Evolutionary conservation across 192 early-diverging fungal genomes (phyloP).

Genomic region (Mortierella antarctica): DNA sequence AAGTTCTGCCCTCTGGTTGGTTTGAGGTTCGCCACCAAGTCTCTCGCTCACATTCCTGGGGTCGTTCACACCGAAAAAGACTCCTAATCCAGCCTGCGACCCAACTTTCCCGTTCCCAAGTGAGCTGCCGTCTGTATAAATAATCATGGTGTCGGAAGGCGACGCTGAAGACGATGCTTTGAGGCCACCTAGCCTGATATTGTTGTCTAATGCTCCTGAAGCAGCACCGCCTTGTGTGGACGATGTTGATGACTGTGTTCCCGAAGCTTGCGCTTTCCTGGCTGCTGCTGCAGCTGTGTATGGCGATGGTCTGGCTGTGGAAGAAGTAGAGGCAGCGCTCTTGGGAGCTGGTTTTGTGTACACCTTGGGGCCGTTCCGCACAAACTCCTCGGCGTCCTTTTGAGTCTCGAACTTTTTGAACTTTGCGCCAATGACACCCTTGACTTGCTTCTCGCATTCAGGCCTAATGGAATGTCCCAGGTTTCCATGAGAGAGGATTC

Average conservation of each 20-base stretch:
- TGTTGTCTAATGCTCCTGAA: neutral
- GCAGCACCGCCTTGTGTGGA: neutral
- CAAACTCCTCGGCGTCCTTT: constrained; percentile 67
- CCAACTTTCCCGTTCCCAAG: constrained; percentile 70
- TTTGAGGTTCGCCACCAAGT: constrained; percentile 63
- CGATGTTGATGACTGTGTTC: neutral
- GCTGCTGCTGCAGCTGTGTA: constrained; percentile 1
- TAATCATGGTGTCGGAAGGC: constrained; percentile 35
- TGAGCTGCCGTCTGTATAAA: constrained; percentile 90
- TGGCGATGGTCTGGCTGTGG: constrained; percentile 3
- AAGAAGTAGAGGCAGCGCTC: neutral
- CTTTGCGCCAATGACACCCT: constrained; percentile 62
- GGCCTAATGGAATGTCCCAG: constrained; percentile 50
- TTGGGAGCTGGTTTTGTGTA: constrained; percentile 20
- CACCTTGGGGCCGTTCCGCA: constrained; percentile 27
- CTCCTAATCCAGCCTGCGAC: constrained; percentile 86
- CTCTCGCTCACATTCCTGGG: constrained; percentile 72
- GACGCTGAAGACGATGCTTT: neutral
- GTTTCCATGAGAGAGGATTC: neutral
- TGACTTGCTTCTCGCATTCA: constrained; percentile 69
- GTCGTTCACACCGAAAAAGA: constrained; percentile 82
- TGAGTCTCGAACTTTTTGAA: constrained; percentile 71
- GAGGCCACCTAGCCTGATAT: neutral
- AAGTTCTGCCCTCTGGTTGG: constrained; percentile 82
- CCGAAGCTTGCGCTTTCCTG: neutral